Base-by-base conservation (phyloP, 169 alveolate genomes). In the Eimeria mitis region DNA sequence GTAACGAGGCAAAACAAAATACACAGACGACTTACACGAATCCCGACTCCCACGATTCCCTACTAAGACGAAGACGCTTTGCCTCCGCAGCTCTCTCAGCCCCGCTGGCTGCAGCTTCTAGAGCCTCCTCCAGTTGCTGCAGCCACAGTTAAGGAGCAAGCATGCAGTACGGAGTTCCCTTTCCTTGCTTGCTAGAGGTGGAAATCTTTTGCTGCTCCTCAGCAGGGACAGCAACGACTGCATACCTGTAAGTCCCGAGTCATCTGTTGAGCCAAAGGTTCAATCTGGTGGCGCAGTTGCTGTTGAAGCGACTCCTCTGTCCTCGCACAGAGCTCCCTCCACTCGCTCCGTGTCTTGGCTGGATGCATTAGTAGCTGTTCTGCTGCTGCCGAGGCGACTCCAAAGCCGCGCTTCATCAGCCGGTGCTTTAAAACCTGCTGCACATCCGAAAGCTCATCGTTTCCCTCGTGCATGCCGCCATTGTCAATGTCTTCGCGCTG, bases 1-100 rank as follows among this genome's bases (percentile, higher is more conserved):
- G n/a, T 40, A n/a, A 49, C 61, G 68, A 49, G 49, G 68, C 13
- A 28, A 25, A 52, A 78, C 88, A 47, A 28, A n/a, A n/a, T 47
- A 31, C 49, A 42, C 68, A 28, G 11, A 47, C 6, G 68, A 87
- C 92, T 59, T 59, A 87, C 92, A 87, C 44, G 34, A 87, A 87
- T n/a, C 81, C 79, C 31, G 92, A 59, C 63, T 87, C 92, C 92
- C 92, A 87, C n/a, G 92, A 56, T 19, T 87, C 92, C 71, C 73
- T 42, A 71, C 81, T 87, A n/a, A 87, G 79, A 40, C 92, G 92
- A 5, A 49, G 92, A 28, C 92, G 92, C 63, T 87, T 87, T 65
- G 92, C 83, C 78, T 59, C 92, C 63, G 81, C 92, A 28, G 68
- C 92, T 49, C 75, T 65, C 81, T 87, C 92, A 42, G 52, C 79